Evolutionary conservation across 306 rosid genomes (phyloP).

Genomic region (Citrullus mucosospermus): DNA sequence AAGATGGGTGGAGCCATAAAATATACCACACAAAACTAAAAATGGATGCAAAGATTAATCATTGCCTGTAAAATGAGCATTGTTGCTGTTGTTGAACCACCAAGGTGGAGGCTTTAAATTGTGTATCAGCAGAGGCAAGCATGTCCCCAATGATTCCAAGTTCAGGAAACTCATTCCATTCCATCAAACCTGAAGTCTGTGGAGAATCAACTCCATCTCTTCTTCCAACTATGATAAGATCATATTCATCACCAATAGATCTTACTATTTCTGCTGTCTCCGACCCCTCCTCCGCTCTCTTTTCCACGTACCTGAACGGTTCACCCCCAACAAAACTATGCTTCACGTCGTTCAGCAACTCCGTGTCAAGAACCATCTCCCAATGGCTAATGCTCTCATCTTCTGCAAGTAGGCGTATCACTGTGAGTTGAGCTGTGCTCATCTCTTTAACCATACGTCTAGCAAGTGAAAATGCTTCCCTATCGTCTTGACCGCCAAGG

Average conservation of each 20-base stretch:
- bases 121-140: slow-evolving; percentile 44
- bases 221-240: slow-evolving; percentile 51
- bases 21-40: not conserved
- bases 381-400: not conserved
- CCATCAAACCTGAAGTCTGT: slow-evolving; percentile 34
- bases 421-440: not conserved
- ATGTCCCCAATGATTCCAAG: slow-evolving; percentile 50
- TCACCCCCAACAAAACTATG: not conserved
- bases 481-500: slow-evolving; percentile 54
- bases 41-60: not conserved
- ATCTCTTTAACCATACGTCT: slow-evolving; percentile 38
- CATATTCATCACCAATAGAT: slow-evolving; percentile 20
- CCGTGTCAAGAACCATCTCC: slow-evolving; percentile 13
- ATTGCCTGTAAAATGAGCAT: not conserved
- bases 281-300: slow-evolving; percentile 2
- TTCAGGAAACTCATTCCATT: slow-evolving; percentile 62
- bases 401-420: slow-evolving; percentile 11
- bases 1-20: too few relatives aligned
- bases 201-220: slow-evolving; percentile 9
- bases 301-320: slow-evolving; percentile 9
- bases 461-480: slow-evolving; percentile 29
- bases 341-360: slow-evolving; percentile 11
- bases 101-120: slow-evolving; percentile 30
- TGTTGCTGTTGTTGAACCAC: slow-evolving; percentile 47
- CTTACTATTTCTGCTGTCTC: slow-evolving; percentile 19